Evolutionary conservation across 1,139 yeast genomes (phyloP).

Genomic region (Taphrina populina): DNA sequence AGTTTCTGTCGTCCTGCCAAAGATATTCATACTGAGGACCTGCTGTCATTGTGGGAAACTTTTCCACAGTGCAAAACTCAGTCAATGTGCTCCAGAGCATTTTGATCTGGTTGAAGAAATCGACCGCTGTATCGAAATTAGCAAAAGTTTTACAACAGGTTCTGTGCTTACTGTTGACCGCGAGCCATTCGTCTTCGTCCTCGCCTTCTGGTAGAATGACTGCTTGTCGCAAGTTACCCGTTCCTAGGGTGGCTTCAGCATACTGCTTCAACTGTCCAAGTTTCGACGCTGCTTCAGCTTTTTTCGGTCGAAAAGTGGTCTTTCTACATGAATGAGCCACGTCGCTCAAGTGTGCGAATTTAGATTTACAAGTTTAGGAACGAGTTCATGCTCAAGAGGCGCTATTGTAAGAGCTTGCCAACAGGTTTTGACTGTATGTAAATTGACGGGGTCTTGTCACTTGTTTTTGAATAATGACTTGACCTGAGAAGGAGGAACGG

Average conservation of each 20-base stretch:
- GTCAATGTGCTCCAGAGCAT: constrained; percentile 96
- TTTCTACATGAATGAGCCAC: constrained; percentile 7
- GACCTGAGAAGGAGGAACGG: no score
- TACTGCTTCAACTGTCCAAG: constrained; percentile 31
- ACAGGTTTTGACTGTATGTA: no score
- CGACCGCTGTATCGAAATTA: constrained; percentile 52
- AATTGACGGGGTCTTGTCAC: no score
- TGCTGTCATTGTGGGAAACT: constrained; percentile 80
- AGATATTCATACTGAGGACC: constrained; percentile 59
- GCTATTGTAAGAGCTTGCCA: no score
- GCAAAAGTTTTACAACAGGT: no score
- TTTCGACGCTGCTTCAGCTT: constrained; percentile 28
- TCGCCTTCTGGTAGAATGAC: constrained; percentile 93
- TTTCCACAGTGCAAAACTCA: constrained; percentile 86
- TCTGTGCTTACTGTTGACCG: constrained; percentile 64
- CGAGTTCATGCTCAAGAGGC: constrained; percentile 20
- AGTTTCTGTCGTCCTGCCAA: constrained; percentile 72
- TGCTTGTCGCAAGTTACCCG: constrained; percentile 84
- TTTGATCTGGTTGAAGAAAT: constrained; percentile 88
- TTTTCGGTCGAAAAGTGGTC: constrained; percentile 32
- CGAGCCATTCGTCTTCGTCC: constrained; percentile 90
- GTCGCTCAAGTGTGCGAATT: neutral
- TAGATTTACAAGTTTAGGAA: constrained; percentile 18
- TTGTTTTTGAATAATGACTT: no score
- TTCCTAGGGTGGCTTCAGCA: constrained; percentile 92